phyloP scores from a whole-genome alignment of 192 early-diverging fungal genomes.

The Paraglomus occultum region DNA sequence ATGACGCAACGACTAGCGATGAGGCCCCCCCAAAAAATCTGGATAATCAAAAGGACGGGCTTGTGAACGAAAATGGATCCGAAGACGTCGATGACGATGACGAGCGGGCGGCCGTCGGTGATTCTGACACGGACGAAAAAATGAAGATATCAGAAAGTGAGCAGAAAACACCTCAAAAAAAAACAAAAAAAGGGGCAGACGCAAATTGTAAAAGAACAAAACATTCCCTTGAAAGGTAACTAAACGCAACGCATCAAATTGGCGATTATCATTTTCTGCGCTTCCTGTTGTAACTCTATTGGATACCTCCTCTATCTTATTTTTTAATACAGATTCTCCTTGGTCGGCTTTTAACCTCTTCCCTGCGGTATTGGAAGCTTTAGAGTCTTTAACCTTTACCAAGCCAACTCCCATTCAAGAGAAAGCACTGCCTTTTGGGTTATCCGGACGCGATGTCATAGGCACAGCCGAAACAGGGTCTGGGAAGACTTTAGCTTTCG shows the following conservation, averaged over 20 bases:
- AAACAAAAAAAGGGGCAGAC: constrained; percentile 14
- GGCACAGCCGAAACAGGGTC: constrained; percentile 95
- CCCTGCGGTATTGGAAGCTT: constrained; percentile 57
- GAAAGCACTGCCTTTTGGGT: constrained; percentile 64
- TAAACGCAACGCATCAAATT: too few relatives aligned
- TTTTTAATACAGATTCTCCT: constrained; percentile 48
- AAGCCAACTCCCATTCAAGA: constrained; percentile 89
- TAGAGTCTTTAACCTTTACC: constrained; percentile 69
- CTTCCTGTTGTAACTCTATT: background rate
- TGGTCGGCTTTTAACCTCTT: constrained; percentile 70
- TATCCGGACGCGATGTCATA: constrained; percentile 81
- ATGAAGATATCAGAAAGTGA: background rate
- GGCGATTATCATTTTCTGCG: background rate
- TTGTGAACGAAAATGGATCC: constrained; percentile 31
- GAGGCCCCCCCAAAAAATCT: constrained; percentile 21
- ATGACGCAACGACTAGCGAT: constrained; percentile 28
- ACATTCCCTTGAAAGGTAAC: too few relatives aligned
- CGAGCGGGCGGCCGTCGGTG: background rate
- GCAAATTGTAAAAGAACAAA: too few relatives aligned
- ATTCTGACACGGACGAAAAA: constrained; percentile 4
- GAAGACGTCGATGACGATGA: constrained; percentile 24
- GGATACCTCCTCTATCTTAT: background rate
- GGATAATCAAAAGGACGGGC: constrained; percentile 27
- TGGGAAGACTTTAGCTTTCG: constrained; percentile 95
- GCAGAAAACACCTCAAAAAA: constrained; percentile 32